A percentile compares a stretch with the other conserved stretches of the same genome.
Evolutionary conservation across 2,329 filamentous ascomycete species (phyloP).

Genomic region (Coniella lustricola): DNA sequence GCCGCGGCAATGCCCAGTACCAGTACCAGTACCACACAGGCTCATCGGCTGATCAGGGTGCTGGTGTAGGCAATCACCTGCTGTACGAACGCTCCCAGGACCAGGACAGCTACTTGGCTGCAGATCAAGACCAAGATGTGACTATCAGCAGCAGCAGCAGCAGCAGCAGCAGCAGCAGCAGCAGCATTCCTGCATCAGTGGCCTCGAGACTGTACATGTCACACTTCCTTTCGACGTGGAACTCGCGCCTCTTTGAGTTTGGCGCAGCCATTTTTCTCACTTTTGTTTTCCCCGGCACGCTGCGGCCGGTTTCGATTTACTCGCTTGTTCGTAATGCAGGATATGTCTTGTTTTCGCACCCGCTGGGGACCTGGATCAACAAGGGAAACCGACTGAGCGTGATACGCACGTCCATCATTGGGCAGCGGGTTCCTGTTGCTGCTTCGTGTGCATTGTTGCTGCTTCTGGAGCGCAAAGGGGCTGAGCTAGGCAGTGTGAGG

Average conservation of each 20-base stretch:
- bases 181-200: slow-evolving; percentile 4
- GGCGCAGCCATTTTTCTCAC: slow-evolving; percentile 54
- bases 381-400: slow-evolving; percentile 40
- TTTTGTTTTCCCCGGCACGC: slow-evolving; percentile 47
- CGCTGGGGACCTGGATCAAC: slow-evolving; percentile 55
- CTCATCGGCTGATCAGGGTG: too few species aligned
- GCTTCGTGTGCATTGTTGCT: slow-evolving; percentile 41
- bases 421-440: slow-evolving; percentile 38
- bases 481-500: slow-evolving; percentile 25
- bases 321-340: slow-evolving; percentile 53
- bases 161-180: background rate
- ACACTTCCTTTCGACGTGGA: slow-evolving; percentile 58
- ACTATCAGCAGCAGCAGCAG: slow-evolving; percentile 1
- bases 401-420: slow-evolving; percentile 43
- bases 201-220: slow-evolving; percentile 44
- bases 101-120: background rate
- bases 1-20: too few species aligned
- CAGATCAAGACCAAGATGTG: background rate
- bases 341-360: slow-evolving; percentile 51
- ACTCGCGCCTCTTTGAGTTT: slow-evolving; percentile 58
- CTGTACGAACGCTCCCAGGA: too few species aligned
- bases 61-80: too few species aligned
- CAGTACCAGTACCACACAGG: too few species aligned
- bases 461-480: slow-evolving; percentile 21
- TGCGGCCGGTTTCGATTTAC: slow-evolving; percentile 63